Conservation (phyloP, 352 stramenopile genomes). For the Pythium biforme region DNA sequence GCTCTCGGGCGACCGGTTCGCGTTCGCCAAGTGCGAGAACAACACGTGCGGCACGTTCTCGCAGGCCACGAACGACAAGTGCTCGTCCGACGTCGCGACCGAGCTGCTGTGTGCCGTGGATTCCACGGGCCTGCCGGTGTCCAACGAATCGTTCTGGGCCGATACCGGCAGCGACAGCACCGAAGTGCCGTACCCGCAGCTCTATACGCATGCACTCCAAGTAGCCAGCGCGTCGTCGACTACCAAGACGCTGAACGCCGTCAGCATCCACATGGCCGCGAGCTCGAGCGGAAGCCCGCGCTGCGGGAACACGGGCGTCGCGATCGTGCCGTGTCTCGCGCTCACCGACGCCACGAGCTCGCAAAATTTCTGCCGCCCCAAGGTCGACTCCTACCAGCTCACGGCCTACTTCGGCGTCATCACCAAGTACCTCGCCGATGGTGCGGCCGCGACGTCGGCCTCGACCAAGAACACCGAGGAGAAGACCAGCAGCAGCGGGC, state of each 20-base stretch:
- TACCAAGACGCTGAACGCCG: constrained; percentile 21
- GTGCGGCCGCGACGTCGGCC: background rate
- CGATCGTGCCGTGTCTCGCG: constrained; percentile 43
- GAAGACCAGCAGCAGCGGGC: constrained; percentile 24
- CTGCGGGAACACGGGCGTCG: constrained; percentile 35
- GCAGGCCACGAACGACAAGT: constrained; percentile 37
- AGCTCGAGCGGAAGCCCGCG: constrained; percentile 9
- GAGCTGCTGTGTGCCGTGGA: constrained; percentile 30
- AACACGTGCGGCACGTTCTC: constrained; percentile 33
- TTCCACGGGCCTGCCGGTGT: constrained; percentile 7
- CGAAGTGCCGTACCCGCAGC: constrained; percentile 39
- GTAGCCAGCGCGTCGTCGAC: background rate
- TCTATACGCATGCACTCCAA: constrained; percentile 26
- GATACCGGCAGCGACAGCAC: constrained; percentile 28
- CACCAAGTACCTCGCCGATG: constrained; percentile 14
- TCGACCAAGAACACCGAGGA: constrained; percentile 16
- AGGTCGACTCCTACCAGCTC: constrained; percentile 29
- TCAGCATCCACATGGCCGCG: constrained; percentile 47
- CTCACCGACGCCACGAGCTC: constrained; percentile 16
- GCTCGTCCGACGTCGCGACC: constrained; percentile 21
- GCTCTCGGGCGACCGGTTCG: constrained; percentile 31
- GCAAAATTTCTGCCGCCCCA: constrained; percentile 36
- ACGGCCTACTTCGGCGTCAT: constrained; percentile 28
- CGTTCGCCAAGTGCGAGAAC: constrained; percentile 1
- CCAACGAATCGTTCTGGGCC: constrained; percentile 36